Conservation (phyloP, 176 grass and related monocot genomes). For the Lolium perenne region DNA sequence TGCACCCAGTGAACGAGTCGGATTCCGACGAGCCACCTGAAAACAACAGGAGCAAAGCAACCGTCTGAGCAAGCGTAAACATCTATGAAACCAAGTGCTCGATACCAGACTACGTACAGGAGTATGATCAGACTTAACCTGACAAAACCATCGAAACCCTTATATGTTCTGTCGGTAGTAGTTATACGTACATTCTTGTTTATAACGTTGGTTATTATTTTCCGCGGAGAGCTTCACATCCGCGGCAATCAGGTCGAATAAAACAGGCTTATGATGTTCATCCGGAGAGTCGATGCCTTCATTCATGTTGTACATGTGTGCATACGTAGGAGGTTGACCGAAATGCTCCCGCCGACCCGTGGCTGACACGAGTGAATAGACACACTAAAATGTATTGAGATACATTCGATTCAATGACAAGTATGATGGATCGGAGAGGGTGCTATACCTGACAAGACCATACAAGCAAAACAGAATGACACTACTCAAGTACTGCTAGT, state of each 20-base stretch:
- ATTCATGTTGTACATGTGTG: too few relatives aligned
- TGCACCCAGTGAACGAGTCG: slow-evolving; percentile 45
- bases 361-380: too few relatives aligned
- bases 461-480: neutral
- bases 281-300: neutral
- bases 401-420: too few relatives aligned
- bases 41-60: slow-evolving; percentile 32
- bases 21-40: slow-evolving; percentile 30
- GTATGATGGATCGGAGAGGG: too few relatives aligned
- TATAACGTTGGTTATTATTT: slow-evolving; percentile 45
- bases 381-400: too few relatives aligned
- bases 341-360: too few relatives aligned
- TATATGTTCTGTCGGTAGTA: neutral
- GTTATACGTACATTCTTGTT: slow-evolving; percentile 2
- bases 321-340: too few relatives aligned
- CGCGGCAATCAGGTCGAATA: slow-evolving; percentile 45
- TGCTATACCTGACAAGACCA: neutral
- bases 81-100: neutral
- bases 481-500: neutral
- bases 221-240: slow-evolving; percentile 35
- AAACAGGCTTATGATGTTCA: slow-evolving; percentile 32
- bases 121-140: slow-evolving; percentile 12
- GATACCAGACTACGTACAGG: neutral
- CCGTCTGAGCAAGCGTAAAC: slow-evolving; percentile 31
- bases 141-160: neutral